Conservation (phyloP, 2,329 filamentous ascomycete genomes). For the Calonectria hawksworthii region DNA sequence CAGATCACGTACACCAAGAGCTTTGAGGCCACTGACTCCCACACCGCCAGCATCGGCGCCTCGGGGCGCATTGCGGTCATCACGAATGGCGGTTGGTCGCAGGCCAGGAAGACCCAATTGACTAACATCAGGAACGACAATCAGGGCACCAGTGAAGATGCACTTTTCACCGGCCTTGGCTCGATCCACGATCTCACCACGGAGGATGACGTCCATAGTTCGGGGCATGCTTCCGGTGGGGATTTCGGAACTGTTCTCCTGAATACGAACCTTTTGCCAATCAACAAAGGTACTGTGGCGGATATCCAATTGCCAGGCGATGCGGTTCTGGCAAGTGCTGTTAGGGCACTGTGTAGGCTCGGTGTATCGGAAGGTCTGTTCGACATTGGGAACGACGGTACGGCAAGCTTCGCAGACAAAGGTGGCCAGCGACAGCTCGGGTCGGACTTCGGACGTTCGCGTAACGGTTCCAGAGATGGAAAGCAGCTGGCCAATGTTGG, state of each 20-base stretch:
- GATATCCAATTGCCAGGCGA: slow-evolving; percentile 97
- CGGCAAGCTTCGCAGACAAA: slow-evolving; percentile 93
- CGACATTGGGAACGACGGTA: slow-evolving; percentile 87
- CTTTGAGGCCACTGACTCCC: slow-evolving; percentile 90
- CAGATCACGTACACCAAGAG: slow-evolving; percentile 92
- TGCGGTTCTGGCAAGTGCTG: slow-evolving; percentile 85
- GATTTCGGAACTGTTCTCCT: slow-evolving; percentile 98
- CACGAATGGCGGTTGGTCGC: slow-evolving; percentile 85
- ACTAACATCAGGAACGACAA: slow-evolving; percentile 96
- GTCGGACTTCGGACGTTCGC: slow-evolving; percentile 94
- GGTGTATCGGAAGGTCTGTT: slow-evolving; percentile 97
- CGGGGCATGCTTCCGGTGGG: slow-evolving; percentile 98
- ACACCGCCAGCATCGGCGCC: slow-evolving; percentile 85
- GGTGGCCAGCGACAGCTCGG: slow-evolving; percentile 91
- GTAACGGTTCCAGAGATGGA: slow-evolving; percentile 98
- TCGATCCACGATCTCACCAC: slow-evolving; percentile 97
- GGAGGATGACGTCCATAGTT: slow-evolving; percentile 96
- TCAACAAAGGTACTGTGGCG: slow-evolving; percentile 97
- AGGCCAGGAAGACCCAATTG: slow-evolving; percentile 92
- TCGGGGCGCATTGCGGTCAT: slow-evolving; percentile 80
- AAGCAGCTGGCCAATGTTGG: slow-evolving; percentile 91
- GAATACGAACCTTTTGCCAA: slow-evolving; percentile 98
- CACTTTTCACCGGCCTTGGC: slow-evolving; percentile 99
- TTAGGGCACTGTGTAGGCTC: slow-evolving; percentile 98
- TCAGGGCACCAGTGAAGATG: slow-evolving; percentile 95